Percentiles rank a stretch among this genome's conserved stretches.
These are phyloP conservation scores for Prunus persica DNA, from an alignment of 306 rosid genomes.

Conservation along the genomic window Prunus_persica_NCBIv2 NC_034015.1:21077001-21077500, in stretches of 20 bases:
- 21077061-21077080: conserved; percentile 3
- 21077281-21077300: neutral
- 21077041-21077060: neutral
- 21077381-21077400: neutral
- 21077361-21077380: neutral
- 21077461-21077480: neutral
- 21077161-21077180: neutral
- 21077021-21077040: neutral
- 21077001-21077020: neutral
- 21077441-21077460: neutral
- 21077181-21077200: neutral
- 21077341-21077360: neutral
- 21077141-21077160: neutral
- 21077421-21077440: neutral
- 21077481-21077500: neutral
- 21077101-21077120: neutral
- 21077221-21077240: neutral
- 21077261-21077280: neutral
- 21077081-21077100: neutral
- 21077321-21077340: neutral
- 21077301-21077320: neutral
- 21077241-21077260: neutral
- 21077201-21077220: neutral
- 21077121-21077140: neutral
- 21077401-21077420: neutral